phyloP scores from a whole-genome alignment of 352 stramenopile genomes.

The Chrysophaeum taylorii region DNA sequence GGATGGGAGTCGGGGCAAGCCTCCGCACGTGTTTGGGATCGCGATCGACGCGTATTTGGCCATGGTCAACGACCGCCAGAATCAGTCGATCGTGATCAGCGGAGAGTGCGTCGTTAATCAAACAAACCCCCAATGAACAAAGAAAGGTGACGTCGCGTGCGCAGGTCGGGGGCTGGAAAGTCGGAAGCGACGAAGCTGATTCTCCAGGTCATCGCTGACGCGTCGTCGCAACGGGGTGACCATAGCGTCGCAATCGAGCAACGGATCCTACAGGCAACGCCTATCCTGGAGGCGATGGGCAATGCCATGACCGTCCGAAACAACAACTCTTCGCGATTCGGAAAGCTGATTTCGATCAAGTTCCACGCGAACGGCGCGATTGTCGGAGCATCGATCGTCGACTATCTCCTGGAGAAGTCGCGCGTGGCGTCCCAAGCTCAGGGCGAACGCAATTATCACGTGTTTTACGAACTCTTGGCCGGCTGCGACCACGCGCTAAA shows the following conservation, averaged over 20 bases:
- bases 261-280: constrained; percentile 86
- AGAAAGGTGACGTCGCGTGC: constrained; percentile 44
- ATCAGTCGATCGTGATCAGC: constrained; percentile 59
- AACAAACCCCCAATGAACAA: constrained; percentile 82
- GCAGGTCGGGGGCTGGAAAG: constrained; percentile 77
- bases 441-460: constrained; percentile 96
- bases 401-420: constrained; percentile 96
- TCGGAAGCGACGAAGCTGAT: constrained; percentile 92
- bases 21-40: constrained; percentile 69
- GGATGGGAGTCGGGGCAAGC: constrained; percentile 35
- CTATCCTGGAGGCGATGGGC: constrained; percentile 79
- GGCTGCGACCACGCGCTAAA: constrained; percentile 41
- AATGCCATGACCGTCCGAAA: constrained; percentile 75
- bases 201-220: constrained; percentile 80
- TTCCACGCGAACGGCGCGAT: constrained; percentile 39
- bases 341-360: constrained; percentile 59
- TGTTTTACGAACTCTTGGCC: constrained; percentile 91
- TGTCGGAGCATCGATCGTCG: constrained; percentile 51
- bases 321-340: constrained; percentile 62
- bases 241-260: constrained; percentile 60
- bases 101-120: constrained; percentile 67
- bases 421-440: constrained; percentile 82
- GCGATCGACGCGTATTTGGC: constrained; percentile 66
- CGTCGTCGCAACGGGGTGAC: constrained; percentile 17
- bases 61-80: constrained; percentile 32